Base-by-base conservation (phyloP, 495 filamentous ascomycete species). In the Lophium mytilinum region DNA sequence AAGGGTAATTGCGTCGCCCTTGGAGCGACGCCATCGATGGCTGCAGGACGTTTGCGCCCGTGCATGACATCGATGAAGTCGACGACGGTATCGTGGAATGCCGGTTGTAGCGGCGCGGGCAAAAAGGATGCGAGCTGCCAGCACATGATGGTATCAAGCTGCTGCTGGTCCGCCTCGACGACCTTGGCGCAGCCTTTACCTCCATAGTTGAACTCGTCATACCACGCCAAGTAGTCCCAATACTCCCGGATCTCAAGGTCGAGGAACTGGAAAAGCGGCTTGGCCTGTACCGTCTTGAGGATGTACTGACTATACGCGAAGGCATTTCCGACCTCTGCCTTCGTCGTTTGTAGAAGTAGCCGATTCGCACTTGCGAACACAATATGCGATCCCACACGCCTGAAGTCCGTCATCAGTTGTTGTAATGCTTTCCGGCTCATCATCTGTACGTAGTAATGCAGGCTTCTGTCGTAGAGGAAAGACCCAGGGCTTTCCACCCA, bases 211-310 rank as follows among this genome's bases (percentile, higher is more conserved):
- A 90, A 93, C 72, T 95, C 90, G 69, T 99, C 93, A 59, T 96
- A 96, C 93, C 93, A 99, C n/a, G 95, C 84, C 0, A 99, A 83
- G 69, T 96, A 97, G 67, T 99, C 93, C 93, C 93, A 99, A 69
- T 97, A 99, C 69, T 99, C 93, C 63, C 91, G 95, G 68, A 99
- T 95, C 62, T 96, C 88, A 9, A 99, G 78, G 62, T 99, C 94
- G 48, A 99, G 84, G 71, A 99, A 99, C 68, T 95, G 87, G 76
- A 99, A 99, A 0, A 95, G 79, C 0, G 93, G 90, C 65, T 96
- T 97, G 19, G 83, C 83, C 65, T 93, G 88, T 70, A 99, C 94
- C 15, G 90, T 92, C 74, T 96, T 96, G 57, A 97, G 75, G 47
- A 97, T 95, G 71, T 97, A 99, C 68, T 97, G 87, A 57, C 88